Base-by-base conservation (phyloP, 2,329 filamentous ascomycete species). In the Hypoxylon sp. region DNA sequence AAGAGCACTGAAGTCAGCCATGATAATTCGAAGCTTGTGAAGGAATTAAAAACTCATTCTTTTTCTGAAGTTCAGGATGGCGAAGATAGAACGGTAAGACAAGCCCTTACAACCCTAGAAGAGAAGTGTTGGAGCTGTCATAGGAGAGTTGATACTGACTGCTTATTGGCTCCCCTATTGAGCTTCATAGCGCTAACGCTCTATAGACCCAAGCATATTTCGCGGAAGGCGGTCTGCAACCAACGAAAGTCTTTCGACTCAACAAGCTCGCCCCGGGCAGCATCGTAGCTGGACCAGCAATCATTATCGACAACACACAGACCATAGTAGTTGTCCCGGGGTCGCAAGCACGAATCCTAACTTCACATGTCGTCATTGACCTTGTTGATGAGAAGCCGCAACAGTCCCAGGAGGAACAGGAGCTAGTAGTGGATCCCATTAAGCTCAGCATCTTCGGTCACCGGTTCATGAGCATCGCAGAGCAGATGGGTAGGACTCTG, bases 381-480 rank as follows among this genome's bases (percentile, higher is more conserved):
- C 74, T 76, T 44, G 46, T 62, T 4, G 56, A 63, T 1, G 85
- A 85, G 33, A 86, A 90, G 3, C 84, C 86, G 14, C 90, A 89
- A 2, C 78, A 90, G 68, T 79, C 58, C 90, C 42, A 87, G 89
- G 66, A 84, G 89, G 60, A 92, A 89, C 70, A 72, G 30, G 68
- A 79, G 42, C 76, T 61, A 85, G 84, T 88, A 30, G 88, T 93
- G 0, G 90, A 94, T 75, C 92, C 91, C 0, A 91, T 95, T 72
- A 86, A 92, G 78, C 84, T 95, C 1, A 91, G 88, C 72, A 91
- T 95, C 65, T 95, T 95, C 74, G 91, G 89, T 0, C 91, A 95
- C 77, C 86, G 92, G 2, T 95, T 95, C 81, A 95, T 95, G 92
- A 89, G 90, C 2, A 93, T 95, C 69, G 92, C 92, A 0, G 92